Conservation (phyloP, 192 early-diverging fungal genomes). For the Geranomyces variabilis region DNA sequence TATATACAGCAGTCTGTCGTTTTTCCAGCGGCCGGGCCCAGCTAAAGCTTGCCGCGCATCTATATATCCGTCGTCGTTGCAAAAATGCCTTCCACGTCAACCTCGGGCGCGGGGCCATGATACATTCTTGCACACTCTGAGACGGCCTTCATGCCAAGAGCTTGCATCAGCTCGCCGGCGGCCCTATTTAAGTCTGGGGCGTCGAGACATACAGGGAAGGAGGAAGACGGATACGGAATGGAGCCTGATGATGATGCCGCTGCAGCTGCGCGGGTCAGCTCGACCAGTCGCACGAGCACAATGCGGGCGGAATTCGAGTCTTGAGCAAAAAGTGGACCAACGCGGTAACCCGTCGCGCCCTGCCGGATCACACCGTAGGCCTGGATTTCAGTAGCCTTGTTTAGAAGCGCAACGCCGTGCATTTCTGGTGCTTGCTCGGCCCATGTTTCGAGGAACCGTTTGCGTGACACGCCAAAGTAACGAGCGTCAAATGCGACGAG, state of each 20-base stretch:
- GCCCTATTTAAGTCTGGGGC: background rate
- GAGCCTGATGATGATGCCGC: no score
- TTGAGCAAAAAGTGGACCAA: slow-evolving; percentile 8
- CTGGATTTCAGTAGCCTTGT: background rate
- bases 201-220: background rate
- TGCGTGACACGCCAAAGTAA: background rate
- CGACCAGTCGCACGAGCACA: background rate
- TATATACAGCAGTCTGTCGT: no score
- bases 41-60: no score
- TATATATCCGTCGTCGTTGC: background rate
- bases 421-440: background rate
- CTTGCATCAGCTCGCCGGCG: background rate
- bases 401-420: background rate
- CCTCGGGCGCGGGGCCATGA: background rate
- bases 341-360: background rate
- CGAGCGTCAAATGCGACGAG: slow-evolving; percentile 9
- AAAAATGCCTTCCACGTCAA: background rate
- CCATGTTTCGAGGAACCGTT: background rate
- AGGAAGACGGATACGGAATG: no score
- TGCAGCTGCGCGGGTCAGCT: no score
- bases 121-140: slow-evolving; percentile 6
- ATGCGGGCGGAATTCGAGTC: background rate
- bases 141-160: background rate
- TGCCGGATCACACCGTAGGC: slow-evolving; percentile 1
- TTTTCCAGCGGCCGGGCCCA: background rate